A percentile compares a stretch with the other conserved stretches of the same genome.
Evolutionary conservation across 2,329 filamentous ascomycete genomes (phyloP).

Genomic region (Fusarium albidum): DNA sequence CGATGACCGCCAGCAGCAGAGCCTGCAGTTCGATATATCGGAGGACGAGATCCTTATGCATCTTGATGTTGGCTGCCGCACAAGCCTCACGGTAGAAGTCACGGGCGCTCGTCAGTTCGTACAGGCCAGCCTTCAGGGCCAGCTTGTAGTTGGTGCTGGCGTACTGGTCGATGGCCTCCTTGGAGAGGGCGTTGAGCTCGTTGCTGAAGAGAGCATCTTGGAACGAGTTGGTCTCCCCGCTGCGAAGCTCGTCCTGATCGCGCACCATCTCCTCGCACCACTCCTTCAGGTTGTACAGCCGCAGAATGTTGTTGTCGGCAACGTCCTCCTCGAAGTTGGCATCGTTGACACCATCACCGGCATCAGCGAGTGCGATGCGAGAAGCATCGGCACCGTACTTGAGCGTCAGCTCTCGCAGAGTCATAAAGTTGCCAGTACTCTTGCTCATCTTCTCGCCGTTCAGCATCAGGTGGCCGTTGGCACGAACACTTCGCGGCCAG

Average conservation of each 20-base stretch:
- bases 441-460: constrained; percentile 99
- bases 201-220: constrained; percentile 93
- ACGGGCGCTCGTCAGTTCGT: constrained; percentile 87
- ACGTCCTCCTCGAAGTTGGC: constrained; percentile 98
- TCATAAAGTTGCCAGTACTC: constrained; percentile 97
- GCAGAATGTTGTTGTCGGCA: constrained; percentile 89
- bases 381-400: constrained; percentile 97
- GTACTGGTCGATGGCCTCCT: constrained; percentile 82
- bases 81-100: constrained; percentile 91
- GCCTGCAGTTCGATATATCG: constrained; percentile 89
- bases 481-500: constrained; percentile 86
- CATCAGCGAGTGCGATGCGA: constrained; percentile 90
- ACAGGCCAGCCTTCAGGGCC: constrained; percentile 85
- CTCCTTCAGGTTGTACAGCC: constrained; percentile 81
- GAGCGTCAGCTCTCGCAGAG: constrained; percentile 80
- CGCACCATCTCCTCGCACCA: constrained; percentile 90
- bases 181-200: constrained; percentile 86
- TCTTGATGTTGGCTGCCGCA: constrained; percentile 78
- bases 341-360: constrained; percentile 92
- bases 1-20: constrained; percentile 81
- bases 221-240: constrained; percentile 78
- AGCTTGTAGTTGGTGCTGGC: constrained; percentile 78
- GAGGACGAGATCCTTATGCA: constrained; percentile 83
- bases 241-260: constrained; percentile 73
- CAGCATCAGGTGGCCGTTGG: constrained; percentile 91